Evolutionary conservation across 257 asterid species (phyloP), one percentile per base, ranked within the genome.

Genomic region (Salvia hispanica): DNA sequence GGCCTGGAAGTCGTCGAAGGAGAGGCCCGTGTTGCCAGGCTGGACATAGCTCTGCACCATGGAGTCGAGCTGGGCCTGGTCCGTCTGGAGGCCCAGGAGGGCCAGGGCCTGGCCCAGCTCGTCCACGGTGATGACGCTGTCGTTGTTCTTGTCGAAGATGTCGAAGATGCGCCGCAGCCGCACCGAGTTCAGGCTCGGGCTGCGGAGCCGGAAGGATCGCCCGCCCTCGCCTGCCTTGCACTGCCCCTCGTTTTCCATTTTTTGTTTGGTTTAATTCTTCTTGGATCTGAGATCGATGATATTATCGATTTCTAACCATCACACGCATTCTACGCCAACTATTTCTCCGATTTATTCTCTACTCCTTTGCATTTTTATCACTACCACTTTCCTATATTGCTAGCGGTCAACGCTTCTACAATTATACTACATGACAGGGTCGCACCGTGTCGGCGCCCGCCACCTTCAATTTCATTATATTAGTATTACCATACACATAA

Each of bases 141-240:
- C 96, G 60, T 70, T 71, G 89, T 89, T 87, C 76, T 84, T 76
- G 54, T 89, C 96, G 64, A 89, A 89, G 1, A 89, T 60, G 69
- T 89, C 96, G 64, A 89, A 89, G 64, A 89, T 77, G 21, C 95
- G 84, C 15, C 92, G 90, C 46, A 89, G 92, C 45, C 96, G 85
- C 52, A 89, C 78, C 14, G 92, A 76, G 66, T 89, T 89, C 1
- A 89, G 88, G 77, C 96, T 85, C 2, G 87, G 87, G 79, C 88
- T 80, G 0, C 92, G 88, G 39, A 88, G 88, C 59, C 83, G 66
- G 82, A 88, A 88, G 3, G 92, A 85, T 39, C 42, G 70, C 58
- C 72, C 44, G 39, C 54, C 64, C 18, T 50, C 45, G 67, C 69
- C 31, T 25, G 31, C 70, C 28, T 34, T 61, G 36, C 37, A 33